Evolutionary conservation across 805 yeast species (phyloP).

Genomic region (Hanseniaspora mollemarum): DNA sequence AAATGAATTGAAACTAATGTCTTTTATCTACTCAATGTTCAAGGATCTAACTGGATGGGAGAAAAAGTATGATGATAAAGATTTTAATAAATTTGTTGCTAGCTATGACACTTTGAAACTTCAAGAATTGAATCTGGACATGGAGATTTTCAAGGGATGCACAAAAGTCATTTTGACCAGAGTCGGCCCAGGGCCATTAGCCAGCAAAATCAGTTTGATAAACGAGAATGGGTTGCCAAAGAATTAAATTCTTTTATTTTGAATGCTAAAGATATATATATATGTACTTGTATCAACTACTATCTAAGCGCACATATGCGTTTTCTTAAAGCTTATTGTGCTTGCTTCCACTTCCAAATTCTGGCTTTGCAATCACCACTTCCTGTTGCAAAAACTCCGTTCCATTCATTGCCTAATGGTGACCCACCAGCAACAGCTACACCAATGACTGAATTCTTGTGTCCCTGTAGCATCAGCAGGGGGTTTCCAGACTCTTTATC

Average conservation of each 20-base stretch:
- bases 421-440: conserved; percentile 83
- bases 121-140: conserved; percentile 35
- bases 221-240: conserved; percentile 49
- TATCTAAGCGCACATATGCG: no score
- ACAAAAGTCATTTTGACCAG: conserved; percentile 72
- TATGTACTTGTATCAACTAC: no score
- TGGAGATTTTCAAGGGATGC: conserved; percentile 55
- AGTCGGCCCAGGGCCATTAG: conserved; percentile 81
- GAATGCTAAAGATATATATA: not conserved
- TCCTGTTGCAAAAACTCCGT: conserved; percentile 90
- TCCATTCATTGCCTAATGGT: conserved; percentile 42
- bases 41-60: conserved; percentile 61
- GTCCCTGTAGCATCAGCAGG: conserved; percentile 90
- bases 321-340: conserved; percentile 1
- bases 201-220: conserved; percentile 44
- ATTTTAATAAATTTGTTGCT: conserved; percentile 22
- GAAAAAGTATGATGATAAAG: conserved; percentile 27
- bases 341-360: conserved; percentile 71
- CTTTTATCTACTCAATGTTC: conserved; percentile 54
- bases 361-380: conserved; percentile 96
- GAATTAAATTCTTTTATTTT: not conserved
- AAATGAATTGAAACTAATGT: conserved; percentile 63
- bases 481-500: conserved; percentile 86
- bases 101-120: conserved; percentile 21
- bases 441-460: conserved; percentile 86